Percentiles rank a stretch among this genome's conserved stretches.
Evolutionary conservation across 2,329 filamentous ascomycete genomes (phyloP).

Genomic region (Albophoma yamanashiensis): DNA sequence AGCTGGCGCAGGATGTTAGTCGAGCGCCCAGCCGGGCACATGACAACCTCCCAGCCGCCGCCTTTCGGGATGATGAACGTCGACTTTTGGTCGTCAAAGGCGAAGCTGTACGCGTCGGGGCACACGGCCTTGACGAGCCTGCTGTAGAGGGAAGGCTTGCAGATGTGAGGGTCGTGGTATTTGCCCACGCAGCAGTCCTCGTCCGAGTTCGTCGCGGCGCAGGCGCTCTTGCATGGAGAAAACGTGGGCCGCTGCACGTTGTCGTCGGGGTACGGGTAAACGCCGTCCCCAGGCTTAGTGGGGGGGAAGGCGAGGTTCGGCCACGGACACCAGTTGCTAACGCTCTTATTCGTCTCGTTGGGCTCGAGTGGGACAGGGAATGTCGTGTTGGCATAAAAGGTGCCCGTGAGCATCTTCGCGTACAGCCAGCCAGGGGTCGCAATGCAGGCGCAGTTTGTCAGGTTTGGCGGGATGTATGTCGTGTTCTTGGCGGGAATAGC

Average conservation of each 20-base stretch:
- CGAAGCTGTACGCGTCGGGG: conserved; percentile 76
- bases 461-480: conserved; percentile 60
- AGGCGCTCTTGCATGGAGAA: conserved; percentile 69
- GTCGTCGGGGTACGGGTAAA: conserved; percentile 74
- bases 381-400: conserved; percentile 50
- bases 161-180: conserved; percentile 52
- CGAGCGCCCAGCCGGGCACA: conserved; percentile 57
- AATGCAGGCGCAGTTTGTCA: conserved; percentile 68
- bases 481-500: conserved; percentile 51
- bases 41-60: conserved; percentile 67
- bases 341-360: conserved; percentile 41
- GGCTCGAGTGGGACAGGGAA: conserved; percentile 60
- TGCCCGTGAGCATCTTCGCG: conserved; percentile 39
- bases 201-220: conserved; percentile 55
- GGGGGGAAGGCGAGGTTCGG: conserved; percentile 60
- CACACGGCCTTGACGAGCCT: conserved; percentile 62
- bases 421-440: conserved; percentile 55
- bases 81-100: conserved; percentile 47
- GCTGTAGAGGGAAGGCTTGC: conserved; percentile 58
- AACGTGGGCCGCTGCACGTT: conserved; percentile 60
- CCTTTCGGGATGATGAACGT: conserved; percentile 56
- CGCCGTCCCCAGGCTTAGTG: conserved; percentile 58
- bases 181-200: conserved; percentile 67
- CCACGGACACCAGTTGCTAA: conserved; percentile 71
- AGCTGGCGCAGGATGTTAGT: conserved; percentile 47